Evolutionary conservation across 352 stramenopile genomes (phyloP).

Genomic region (Pythium folliculosum): DNA sequence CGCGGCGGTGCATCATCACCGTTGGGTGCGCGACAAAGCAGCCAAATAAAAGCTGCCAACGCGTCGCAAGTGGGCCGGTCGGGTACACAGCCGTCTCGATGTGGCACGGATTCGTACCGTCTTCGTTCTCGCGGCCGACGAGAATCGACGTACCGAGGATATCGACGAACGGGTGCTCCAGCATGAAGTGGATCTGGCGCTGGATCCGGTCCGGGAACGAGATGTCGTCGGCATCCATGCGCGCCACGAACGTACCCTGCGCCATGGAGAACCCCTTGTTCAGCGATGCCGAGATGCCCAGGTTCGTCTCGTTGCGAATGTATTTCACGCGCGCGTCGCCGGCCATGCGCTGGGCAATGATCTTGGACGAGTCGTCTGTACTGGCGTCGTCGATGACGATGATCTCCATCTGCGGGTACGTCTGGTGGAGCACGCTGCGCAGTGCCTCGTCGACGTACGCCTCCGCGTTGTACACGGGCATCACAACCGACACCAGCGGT

Average conservation of each 20-base stretch:
- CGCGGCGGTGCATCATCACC: conserved; percentile 69
- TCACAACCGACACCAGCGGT: conserved; percentile 60
- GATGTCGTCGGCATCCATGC: conserved; percentile 89
- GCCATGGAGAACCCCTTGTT: conserved; percentile 68
- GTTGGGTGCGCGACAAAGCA: conserved; percentile 80
- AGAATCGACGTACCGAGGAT: conserved; percentile 45
- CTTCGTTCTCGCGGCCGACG: conserved; percentile 29
- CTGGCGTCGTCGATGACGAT: conserved; percentile 76
- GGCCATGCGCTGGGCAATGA: conserved; percentile 51
- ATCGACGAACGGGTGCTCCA: conserved; percentile 38
- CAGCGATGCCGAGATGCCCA: conserved; percentile 67
- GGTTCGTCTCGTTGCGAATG: conserved; percentile 42
- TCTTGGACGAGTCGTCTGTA: conserved; percentile 37
- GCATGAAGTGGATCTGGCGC: conserved; percentile 50
- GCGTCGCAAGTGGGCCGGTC: conserved; percentile 52
- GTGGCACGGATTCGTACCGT: background rate
- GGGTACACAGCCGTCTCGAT: conserved; percentile 47
- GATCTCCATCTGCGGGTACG: conserved; percentile 57
- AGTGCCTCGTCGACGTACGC: conserved; percentile 46
- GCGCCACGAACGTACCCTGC: conserved; percentile 53
- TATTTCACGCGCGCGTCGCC: conserved; percentile 41
- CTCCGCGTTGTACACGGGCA: conserved; percentile 71
- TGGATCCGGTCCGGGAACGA: conserved; percentile 54
- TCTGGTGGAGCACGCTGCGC: conserved; percentile 42
- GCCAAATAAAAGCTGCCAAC: conserved; percentile 78